A percentile compares a stretch with the other conserved stretches of the same genome.
Evolutionary conservation across 306 rosid genomes (phyloP).

Genomic region (Adenanthera pavonina): DNA sequence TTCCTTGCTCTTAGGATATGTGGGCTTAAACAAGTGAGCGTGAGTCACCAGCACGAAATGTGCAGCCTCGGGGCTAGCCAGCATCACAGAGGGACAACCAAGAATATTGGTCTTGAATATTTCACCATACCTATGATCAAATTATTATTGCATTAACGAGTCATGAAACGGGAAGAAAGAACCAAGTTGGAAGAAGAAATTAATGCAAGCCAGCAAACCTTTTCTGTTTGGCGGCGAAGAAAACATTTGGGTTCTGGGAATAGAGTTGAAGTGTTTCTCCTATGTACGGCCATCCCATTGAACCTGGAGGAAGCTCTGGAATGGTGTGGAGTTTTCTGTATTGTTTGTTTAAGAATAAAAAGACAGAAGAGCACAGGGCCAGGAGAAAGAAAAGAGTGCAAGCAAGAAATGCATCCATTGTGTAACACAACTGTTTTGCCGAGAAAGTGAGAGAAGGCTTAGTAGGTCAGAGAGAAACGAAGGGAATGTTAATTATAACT

Average conservation of each 20-base stretch:
- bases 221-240: conserved; percentile 73
- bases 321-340: conserved; percentile 31
- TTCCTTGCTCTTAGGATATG: conserved; percentile 91
- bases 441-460: neutral
- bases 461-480: neutral
- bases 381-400: conserved; percentile 50
- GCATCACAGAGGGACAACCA: conserved; percentile 87
- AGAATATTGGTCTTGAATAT: conserved; percentile 87
- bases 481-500: conserved; percentile 21
- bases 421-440: conserved; percentile 1
- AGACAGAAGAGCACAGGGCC: conserved; percentile 37
- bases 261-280: conserved; percentile 90
- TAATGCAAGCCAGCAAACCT: conserved; percentile 45
- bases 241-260: conserved; percentile 72
- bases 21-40: conserved; percentile 84
- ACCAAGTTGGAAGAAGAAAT: neutral
- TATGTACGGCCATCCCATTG: conserved; percentile 91
- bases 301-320: conserved; percentile 88
- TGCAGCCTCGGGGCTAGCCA: conserved; percentile 89
- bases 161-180: neutral
- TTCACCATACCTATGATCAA: conserved; percentile 72
- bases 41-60: conserved; percentile 78
- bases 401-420: conserved; percentile 48
- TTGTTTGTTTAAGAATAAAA: conserved; percentile 40
- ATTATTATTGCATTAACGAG: neutral